phyloP scores from a whole-genome alignment of 202 grass and related monocot genomes.

The Carex arenaria region DNA sequence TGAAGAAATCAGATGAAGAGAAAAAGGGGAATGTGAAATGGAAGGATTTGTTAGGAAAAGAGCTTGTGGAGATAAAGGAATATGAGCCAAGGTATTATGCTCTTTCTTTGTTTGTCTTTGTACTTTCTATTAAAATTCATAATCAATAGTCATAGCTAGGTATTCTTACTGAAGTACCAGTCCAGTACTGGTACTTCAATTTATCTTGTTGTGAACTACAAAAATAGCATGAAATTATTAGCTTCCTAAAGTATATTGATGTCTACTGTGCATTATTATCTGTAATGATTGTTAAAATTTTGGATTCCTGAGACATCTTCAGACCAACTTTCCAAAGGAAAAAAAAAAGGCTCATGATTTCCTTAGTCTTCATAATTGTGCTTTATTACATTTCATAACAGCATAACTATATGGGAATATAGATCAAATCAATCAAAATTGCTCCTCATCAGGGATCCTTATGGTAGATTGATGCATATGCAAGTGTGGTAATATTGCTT shows the following conservation, averaged over 20 bases:
- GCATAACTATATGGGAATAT: not conserved
- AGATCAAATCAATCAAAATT: not conserved
- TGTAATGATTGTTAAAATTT: not conserved
- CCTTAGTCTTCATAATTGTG: not conserved
- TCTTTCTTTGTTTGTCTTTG: slow-evolving; percentile 16
- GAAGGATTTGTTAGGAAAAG: slow-evolving; percentile 85
- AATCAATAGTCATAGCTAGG: not conserved
- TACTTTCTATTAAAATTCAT: not conserved
- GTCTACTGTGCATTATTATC: not conserved
- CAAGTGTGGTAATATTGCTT: not conserved
- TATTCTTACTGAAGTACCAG: not conserved
- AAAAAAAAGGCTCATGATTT: not conserved
- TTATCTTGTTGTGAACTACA: not conserved
- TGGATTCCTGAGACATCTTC: not conserved
- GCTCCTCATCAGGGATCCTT: not conserved
- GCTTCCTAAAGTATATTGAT: not conserved
- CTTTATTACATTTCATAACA: not conserved
- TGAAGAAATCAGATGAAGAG: slow-evolving; percentile 50
- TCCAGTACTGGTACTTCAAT: not conserved
- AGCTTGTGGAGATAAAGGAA: slow-evolving; percentile 70
- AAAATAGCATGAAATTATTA: not conserved
- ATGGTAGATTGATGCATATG: not conserved
- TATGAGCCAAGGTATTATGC: slow-evolving; percentile 71
- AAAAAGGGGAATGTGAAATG: slow-evolving; percentile 73
- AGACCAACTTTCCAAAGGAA: not conserved